phyloP scores from a whole-genome alignment of 768 basidiomycete genomes.

The Cyclocybe aegerita region DNA sequence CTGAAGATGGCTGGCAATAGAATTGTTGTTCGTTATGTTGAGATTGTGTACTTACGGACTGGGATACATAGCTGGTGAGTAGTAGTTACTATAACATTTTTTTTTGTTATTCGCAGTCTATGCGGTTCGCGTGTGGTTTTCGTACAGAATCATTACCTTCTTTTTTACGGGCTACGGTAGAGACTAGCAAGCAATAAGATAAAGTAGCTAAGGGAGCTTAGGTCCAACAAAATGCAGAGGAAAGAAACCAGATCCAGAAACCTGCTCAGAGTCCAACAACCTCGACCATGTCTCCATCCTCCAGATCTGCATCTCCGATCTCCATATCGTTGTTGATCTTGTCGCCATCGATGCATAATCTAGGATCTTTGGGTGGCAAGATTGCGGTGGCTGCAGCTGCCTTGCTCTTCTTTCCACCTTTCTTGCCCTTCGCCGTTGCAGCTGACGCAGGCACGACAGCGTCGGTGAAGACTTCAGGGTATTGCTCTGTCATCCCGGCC shows the following conservation, averaged over 20 bases:
- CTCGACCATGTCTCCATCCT: slow-evolving; percentile 81
- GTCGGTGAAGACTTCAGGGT: slow-evolving; percentile 34
- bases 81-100: no score
- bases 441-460: slow-evolving; percentile 15
- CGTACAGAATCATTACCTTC: no score
- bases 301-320: slow-evolving; percentile 69
- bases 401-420: slow-evolving; percentile 27
- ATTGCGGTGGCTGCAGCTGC: slow-evolving; percentile 23
- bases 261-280: slow-evolving; percentile 55
- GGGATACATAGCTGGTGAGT: no score
- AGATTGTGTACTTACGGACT: no score
- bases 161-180: no score
- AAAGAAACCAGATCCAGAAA: neutral
- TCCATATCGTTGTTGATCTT: slow-evolving; percentile 55
- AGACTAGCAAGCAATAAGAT: no score
- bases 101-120: no score
- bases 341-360: slow-evolving; percentile 69
- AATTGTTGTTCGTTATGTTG: neutral
- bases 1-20: slow-evolving; percentile 26
- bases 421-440: slow-evolving; percentile 10
- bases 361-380: slow-evolving; percentile 38
- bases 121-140: no score
- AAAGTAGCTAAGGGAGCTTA: slow-evolving; percentile 6
- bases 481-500: slow-evolving; percentile 58
- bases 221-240: neutral